Base-by-base conservation (phyloP, 2,329 filamentous ascomycete genomes). In the Aureobasidium sp. region DNA sequence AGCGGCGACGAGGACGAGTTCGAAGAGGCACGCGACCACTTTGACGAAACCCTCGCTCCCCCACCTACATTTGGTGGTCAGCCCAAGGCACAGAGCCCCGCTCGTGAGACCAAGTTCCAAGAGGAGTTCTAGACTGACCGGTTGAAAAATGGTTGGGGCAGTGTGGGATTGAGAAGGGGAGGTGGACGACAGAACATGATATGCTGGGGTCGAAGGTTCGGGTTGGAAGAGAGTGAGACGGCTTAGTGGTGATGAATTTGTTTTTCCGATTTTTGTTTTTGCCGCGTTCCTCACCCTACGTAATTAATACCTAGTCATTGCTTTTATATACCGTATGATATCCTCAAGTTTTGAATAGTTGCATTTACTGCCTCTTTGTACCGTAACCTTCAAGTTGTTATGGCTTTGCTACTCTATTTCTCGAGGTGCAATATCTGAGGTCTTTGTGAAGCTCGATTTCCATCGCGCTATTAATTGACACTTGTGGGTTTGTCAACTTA, bases 31-130 rank as follows among this genome's bases (percentile, higher is more conserved):
- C 74, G 75, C 63, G 79, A 81, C 66, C 70, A 71, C 47, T 79
- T 81, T 62, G 79, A 83, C 64, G 77, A 80, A 66, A 73, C 69
- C 41, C 68, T 77, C 21, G 74, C 73, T 49, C 76, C 76, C 41
- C 73, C 74, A 16, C 75, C 76, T 41, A 73, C 69, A 37, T 77
- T 78, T 64, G 69, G 61, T 4, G 68, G 68, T 5, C 66, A 70
- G 65, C 63, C 57, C 52, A 72, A 70, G 68, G 70, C 77, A 50
- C 76, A 76, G 57, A 86, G 82, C 69, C 82, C 83, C 0, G 78
- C 73, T 5, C 74, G 84, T 59, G 82, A 83, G 64, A 84, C 84
- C 42, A 81, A 77, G 66, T 87, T 87, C 66, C 76, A 75, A 52
- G 85, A 87, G 73, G 80, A 82, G 50, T 54, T 54, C n/a, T 54